phyloP scores from a whole-genome alignment of 305 asterid genomes.

The Plantago rigida region DNA sequence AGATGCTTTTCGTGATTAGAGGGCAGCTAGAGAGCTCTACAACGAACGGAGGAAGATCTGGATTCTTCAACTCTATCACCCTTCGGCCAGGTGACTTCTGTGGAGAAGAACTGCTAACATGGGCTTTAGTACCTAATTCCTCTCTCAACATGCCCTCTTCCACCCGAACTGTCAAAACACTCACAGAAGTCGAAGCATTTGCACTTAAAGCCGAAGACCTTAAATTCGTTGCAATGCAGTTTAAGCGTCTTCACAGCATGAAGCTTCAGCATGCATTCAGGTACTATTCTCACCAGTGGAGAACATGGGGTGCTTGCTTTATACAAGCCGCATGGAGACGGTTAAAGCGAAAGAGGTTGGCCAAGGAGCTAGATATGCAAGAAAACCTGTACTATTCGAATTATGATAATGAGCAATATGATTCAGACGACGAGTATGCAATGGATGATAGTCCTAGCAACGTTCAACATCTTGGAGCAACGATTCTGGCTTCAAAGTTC shows the following conservation, averaged over 20 bases:
- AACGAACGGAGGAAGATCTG: constrained; percentile 77
- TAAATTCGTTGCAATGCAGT: constrained; percentile 68
- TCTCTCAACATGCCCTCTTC: constrained; percentile 71
- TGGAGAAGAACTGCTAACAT: constrained; percentile 84
- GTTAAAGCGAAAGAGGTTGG: constrained; percentile 51
- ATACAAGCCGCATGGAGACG: constrained; percentile 76
- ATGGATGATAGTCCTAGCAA: constrained; percentile 22
- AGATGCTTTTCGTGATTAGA: constrained; percentile 79
- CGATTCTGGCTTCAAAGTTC: constrained; percentile 62
- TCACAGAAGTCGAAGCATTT: constrained; percentile 82
- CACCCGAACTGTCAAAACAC: constrained; percentile 65
- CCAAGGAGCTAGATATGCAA: constrained; percentile 43
- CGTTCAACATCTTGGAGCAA: constrained; percentile 52
- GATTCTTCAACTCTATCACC: constrained; percentile 79
- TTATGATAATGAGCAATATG: constrained; percentile 14
- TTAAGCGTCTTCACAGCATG: constrained; percentile 86
- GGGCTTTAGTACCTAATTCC: constrained; percentile 82
- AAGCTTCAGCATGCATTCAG: constrained; percentile 87
- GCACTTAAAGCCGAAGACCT: constrained; percentile 85
- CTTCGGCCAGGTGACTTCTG: constrained; percentile 79
- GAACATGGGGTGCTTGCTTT: constrained; percentile 89
- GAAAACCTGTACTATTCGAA: constrained; percentile 34
- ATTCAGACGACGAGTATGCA: constrained; percentile 16
- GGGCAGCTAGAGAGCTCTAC: constrained; percentile 92
- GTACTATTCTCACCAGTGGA: constrained; percentile 92